These are phyloP conservation scores for Hypoxylon fuscum DNA, from an alignment of 495 filamentous ascomycete species.

Conservation along the genomic window DNA sequence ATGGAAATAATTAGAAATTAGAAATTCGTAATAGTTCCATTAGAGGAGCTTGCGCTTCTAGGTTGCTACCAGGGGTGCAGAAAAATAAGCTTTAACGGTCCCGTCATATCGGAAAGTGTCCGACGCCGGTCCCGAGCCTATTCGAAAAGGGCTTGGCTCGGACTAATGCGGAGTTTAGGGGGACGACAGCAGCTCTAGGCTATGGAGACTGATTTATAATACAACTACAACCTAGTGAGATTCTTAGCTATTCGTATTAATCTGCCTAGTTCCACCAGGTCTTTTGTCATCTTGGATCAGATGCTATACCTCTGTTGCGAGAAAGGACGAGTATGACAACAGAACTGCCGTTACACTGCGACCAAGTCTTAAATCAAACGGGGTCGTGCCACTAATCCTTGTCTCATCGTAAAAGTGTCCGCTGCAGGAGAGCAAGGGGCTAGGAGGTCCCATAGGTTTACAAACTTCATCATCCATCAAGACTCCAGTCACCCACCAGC, in stretches of 20 bases:
- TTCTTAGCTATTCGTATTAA: not conserved
- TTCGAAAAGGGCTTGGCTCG: constrained; percentile 6
- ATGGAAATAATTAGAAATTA: too few species aligned
- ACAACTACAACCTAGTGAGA: not conserved
- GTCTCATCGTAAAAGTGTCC: too few species aligned
- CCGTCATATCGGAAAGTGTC: constrained; percentile 4
- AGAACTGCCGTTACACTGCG: not conserved
- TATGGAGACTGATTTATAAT: constrained; percentile 26
- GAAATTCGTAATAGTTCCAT: not conserved
- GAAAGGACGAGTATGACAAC: constrained; percentile 28
- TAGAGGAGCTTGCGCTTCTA: too few species aligned
- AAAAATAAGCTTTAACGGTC: constrained; percentile 19
- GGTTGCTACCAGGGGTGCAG: not conserved
- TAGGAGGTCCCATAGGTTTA: too few species aligned
- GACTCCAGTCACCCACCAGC: too few species aligned
- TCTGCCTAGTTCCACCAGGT: not conserved
- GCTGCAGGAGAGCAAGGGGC: too few species aligned
- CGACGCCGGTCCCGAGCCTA: constrained; percentile 23
- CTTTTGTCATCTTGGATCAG: too few species aligned
- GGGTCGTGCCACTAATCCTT: too few species aligned
- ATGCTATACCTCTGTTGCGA: constrained; percentile 36
- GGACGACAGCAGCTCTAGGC: not conserved
- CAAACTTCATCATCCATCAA: too few species aligned
- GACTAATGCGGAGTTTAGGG: constrained; percentile 23
- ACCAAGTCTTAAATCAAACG: constrained; percentile 12